Conservation (phyloP, 495 filamentous ascomycete genomes). For the Neurospora africana region DNA sequence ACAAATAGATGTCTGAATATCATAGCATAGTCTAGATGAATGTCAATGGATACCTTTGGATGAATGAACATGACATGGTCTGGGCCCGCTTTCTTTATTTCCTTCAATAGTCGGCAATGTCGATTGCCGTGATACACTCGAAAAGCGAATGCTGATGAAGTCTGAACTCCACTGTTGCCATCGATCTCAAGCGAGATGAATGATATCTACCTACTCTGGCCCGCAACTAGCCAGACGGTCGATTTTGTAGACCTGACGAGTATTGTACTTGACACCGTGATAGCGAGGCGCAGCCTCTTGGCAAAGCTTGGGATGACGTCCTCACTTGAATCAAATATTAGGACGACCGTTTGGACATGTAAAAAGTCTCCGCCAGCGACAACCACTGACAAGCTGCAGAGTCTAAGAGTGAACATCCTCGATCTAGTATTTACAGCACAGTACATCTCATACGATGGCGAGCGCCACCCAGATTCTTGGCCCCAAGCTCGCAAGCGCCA, state of each 20-base stretch:
- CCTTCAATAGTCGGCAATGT: not conserved
- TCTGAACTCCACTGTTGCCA: not conserved
- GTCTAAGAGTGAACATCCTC: too few relatives aligned
- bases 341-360: not conserved
- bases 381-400: not conserved
- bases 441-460: not conserved
- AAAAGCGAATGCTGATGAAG: not conserved
- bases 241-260: too few relatives aligned
- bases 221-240: too few relatives aligned
- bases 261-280: not conserved
- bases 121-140: not conserved
- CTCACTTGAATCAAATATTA: not conserved
- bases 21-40: not conserved
- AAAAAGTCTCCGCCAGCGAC: not conserved
- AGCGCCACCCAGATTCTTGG: not conserved
- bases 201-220: not conserved
- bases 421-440: not conserved
- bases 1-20: slow-evolving; percentile 15
- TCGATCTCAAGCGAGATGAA: not conserved
- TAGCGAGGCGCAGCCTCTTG: not conserved
- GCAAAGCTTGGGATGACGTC: not conserved
- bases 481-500: not conserved
- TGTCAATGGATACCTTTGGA: not conserved
- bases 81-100: not conserved
- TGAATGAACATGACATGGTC: not conserved